These are phyloP conservation scores for Chlorella sp. DNA, from an alignment of 139 green algal species.

Conservation along the genomic window DNA sequence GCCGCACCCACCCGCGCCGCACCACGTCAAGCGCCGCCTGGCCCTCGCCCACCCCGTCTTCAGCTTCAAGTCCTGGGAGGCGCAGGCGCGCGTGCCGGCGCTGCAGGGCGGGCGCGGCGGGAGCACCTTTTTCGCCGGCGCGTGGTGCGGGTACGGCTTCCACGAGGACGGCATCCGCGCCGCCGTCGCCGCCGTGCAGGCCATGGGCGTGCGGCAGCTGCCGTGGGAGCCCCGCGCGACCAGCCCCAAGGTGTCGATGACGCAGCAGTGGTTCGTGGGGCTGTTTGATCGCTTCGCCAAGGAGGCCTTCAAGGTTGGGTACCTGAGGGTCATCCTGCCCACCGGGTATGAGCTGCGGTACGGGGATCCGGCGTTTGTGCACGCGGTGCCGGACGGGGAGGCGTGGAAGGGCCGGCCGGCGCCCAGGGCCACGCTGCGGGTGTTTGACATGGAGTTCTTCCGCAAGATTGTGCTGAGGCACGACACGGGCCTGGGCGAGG, in stretches of 20 bases:
- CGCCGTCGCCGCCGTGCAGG: constrained; percentile 51
- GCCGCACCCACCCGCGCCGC: constrained; percentile 38
- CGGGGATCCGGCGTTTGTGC: not conserved
- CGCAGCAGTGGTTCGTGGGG: constrained; percentile 11
- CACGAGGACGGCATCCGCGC: constrained; percentile 92
- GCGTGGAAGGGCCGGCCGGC: constrained; percentile 55
- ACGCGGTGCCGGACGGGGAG: constrained; percentile 25
- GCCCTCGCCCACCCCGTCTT: constrained; percentile 77
- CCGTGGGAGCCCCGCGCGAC: constrained; percentile 33
- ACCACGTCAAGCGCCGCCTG: constrained; percentile 45
- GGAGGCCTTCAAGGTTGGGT: constrained; percentile 44
- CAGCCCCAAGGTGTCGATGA: constrained; percentile 55
- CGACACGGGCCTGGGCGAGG: constrained; percentile 86
- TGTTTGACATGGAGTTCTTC: constrained; percentile 76
- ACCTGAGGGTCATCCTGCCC: constrained; percentile 77
- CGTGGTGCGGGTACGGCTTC: constrained; percentile 89
- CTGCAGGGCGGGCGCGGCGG: constrained; percentile 49
- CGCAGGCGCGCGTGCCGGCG: constrained; percentile 44
- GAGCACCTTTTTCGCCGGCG: constrained; percentile 47
- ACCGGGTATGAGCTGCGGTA: constrained; percentile 60
- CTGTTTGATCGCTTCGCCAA: constrained; percentile 57
- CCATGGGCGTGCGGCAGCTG: constrained; percentile 19
- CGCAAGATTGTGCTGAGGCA: constrained; percentile 60
- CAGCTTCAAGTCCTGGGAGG: constrained; percentile 37
- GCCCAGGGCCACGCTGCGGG: constrained; percentile 49